Conservation (phyloP, 257 asterid species). For the Primulina eburnea region DNA sequence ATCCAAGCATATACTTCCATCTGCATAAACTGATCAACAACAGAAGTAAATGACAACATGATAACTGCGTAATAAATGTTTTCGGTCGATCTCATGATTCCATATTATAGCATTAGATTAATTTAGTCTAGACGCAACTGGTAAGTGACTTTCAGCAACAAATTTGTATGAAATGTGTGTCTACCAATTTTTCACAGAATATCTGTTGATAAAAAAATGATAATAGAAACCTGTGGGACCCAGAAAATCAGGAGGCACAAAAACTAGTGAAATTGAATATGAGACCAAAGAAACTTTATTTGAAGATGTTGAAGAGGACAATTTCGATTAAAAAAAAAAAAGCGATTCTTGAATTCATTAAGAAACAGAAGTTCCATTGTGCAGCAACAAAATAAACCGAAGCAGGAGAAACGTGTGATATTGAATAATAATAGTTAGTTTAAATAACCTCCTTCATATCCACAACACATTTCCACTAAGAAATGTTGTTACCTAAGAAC, state of each 20-base stretch:
- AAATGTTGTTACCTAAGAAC: neutral
- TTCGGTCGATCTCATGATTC: neutral
- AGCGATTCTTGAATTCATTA: neutral
- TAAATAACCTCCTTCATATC: neutral
- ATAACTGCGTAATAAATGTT: neutral
- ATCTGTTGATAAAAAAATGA: neutral
- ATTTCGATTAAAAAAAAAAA: neutral
- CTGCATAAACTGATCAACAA: conserved; percentile 70
- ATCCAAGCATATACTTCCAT: conserved; percentile 92
- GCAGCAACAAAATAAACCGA: neutral
- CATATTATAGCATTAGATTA: neutral
- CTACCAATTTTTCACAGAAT: neutral
- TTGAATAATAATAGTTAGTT: no score
- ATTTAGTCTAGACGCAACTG: neutral
- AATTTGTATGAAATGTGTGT: neutral
- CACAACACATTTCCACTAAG: neutral
- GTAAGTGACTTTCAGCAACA: neutral
- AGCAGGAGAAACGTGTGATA: neutral
- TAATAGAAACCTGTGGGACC: neutral
- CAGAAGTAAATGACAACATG: conserved; percentile 8
- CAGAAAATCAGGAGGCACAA: neutral
- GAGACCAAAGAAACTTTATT: neutral
- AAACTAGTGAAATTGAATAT: neutral
- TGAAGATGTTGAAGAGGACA: neutral
- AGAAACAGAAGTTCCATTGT: neutral